These are phyloP conservation scores for Alliaria petiolata DNA, from an alignment of 345 rosid genomes.

Conservation along the genomic window DNA sequence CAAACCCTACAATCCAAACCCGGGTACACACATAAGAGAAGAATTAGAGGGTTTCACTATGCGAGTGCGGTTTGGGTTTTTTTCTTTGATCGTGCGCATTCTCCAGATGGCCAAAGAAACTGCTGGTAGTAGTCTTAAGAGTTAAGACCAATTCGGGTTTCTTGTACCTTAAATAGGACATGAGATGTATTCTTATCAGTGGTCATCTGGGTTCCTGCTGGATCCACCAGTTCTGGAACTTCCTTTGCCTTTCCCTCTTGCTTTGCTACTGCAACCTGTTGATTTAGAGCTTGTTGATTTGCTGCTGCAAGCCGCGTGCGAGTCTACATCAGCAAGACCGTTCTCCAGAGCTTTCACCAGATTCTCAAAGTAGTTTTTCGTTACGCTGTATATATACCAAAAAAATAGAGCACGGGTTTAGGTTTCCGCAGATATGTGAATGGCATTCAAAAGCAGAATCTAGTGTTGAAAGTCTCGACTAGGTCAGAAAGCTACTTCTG, in stretches of 20 bases:
- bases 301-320: constrained; percentile 63
- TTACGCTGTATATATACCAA: constrained; percentile 62
- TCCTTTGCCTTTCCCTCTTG: constrained; percentile 61
- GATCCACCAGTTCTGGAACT: constrained; percentile 46
- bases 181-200: constrained; percentile 8
- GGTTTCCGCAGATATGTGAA: neutral
- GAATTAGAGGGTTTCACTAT: neutral
- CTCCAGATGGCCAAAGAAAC: constrained; percentile 7
- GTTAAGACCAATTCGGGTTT: constrained; percentile 8
- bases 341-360: constrained; percentile 91
- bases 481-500: constrained; percentile 2
- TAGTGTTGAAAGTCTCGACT: neutral
- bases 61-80: neutral
- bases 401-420: neutral
- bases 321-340: constrained; percentile 85
- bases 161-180: constrained; percentile 1
- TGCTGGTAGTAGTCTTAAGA: neutral
- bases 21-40: neutral
- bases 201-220: constrained; percentile 42
- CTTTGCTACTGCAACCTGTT: constrained; percentile 44
- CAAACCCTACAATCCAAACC: constrained; percentile 13
- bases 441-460: neutral
- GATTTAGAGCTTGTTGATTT: constrained; percentile 47
- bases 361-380: constrained; percentile 93
- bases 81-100: constrained; percentile 9